phyloP scores from a whole-genome alignment of 106 monocot genomes.

The Chionographis japonica region DNA sequence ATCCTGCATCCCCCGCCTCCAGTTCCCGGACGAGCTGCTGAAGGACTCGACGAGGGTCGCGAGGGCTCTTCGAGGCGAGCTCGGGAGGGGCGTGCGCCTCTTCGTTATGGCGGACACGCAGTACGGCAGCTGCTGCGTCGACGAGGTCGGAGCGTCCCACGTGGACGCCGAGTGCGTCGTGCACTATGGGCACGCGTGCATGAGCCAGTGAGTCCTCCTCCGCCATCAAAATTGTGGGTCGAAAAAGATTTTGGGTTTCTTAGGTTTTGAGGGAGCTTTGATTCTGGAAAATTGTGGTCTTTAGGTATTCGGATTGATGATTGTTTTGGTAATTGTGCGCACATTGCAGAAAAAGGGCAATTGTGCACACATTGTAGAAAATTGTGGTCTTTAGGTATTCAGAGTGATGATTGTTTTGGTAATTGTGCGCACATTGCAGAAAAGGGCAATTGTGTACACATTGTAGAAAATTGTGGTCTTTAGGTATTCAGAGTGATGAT shows the following conservation, averaged over 20 bases:
- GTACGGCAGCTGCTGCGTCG: slow-evolving; percentile 95
- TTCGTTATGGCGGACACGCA: slow-evolving; percentile 95
- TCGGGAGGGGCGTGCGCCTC: slow-evolving; percentile 50
- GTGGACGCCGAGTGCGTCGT: slow-evolving; percentile 84
- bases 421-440: too few species aligned
- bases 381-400: too few species aligned
- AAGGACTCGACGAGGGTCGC: slow-evolving; percentile 70
- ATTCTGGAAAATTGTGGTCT: not conserved
- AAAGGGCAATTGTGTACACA: too few species aligned
- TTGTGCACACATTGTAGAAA: too few species aligned
- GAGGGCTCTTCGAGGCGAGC: slow-evolving; percentile 51
- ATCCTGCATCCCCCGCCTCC: not conserved
- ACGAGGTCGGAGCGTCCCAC: slow-evolving; percentile 85
- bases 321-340: too few species aligned
- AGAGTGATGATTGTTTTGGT: too few species aligned
- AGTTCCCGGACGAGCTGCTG: slow-evolving; percentile 91
- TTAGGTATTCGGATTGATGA: too few species aligned
- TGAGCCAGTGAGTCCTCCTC: slow-evolving; percentile 71
- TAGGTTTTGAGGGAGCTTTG: not conserved
- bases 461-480: too few species aligned
- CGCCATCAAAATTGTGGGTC: not conserved
- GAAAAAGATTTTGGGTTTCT: not conserved
- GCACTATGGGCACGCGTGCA: slow-evolving; percentile 94
- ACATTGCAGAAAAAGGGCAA: too few species aligned
- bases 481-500: too few species aligned